phyloP scores from a whole-genome alignment of 495 filamentous ascomycete genomes.

The Margaritispora aquatica region DNA sequence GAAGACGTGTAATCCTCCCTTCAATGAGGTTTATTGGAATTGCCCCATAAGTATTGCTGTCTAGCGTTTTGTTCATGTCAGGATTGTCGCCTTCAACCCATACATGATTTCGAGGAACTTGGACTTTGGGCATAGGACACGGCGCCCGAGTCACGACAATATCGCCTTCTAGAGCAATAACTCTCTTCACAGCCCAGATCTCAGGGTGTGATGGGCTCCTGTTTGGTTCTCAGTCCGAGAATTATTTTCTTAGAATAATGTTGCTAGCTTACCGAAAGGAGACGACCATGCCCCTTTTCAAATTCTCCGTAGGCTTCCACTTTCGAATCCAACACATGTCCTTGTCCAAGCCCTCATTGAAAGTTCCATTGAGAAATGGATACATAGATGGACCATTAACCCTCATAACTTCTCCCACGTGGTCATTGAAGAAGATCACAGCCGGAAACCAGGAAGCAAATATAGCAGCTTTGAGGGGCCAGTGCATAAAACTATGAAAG shows the following conservation, averaged over 20 bases:
- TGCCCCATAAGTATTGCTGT: slow-evolving; percentile 74
- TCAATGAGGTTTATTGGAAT: slow-evolving; percentile 54
- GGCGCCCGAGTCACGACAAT: slow-evolving; percentile 54
- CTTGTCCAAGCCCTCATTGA: slow-evolving; percentile 45
- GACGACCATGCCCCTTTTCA: slow-evolving; percentile 49
- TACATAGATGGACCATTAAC: slow-evolving; percentile 72
- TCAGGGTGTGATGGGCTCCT: slow-evolving; percentile 61
- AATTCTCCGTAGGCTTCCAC: slow-evolving; percentile 34
- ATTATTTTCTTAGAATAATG: not conserved
- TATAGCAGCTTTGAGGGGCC: slow-evolving; percentile 41
- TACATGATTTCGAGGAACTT: slow-evolving; percentile 64
- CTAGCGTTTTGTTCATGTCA: slow-evolving; percentile 47
- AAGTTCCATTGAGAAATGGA: slow-evolving; percentile 64
- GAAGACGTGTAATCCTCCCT: slow-evolving; percentile 54
- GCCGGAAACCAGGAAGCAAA: slow-evolving; percentile 54
- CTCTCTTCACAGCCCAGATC: slow-evolving; percentile 57
- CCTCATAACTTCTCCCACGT: slow-evolving; percentile 55
- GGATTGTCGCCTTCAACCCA: slow-evolving; percentile 73
- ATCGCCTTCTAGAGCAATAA: slow-evolving; percentile 67
- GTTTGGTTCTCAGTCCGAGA: not conserved
- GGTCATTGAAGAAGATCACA: slow-evolving; percentile 55
- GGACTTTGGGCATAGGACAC: slow-evolving; percentile 47
- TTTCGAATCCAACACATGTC: slow-evolving; percentile 49
- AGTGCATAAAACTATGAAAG: slow-evolving; percentile 33
- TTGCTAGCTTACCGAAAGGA: slow-evolving; percentile 38